These are phyloP conservation scores for Blastobotrys americana DNA, from an alignment of 805 yeast genomes.

Conservation along the genomic window DNA sequence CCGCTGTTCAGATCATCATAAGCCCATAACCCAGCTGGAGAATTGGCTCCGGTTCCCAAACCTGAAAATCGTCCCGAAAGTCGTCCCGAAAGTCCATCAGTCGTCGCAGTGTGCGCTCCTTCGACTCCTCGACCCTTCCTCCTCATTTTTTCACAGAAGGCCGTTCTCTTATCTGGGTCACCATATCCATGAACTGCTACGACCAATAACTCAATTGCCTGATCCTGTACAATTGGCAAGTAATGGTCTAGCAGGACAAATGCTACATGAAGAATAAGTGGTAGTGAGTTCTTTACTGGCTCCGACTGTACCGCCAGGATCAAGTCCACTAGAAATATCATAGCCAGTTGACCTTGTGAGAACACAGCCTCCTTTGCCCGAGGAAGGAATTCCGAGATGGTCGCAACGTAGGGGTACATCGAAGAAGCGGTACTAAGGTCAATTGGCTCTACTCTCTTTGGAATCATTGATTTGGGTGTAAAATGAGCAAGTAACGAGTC, in stretches of 20 bases:
- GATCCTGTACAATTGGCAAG: constrained; percentile 71
- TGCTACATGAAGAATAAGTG: constrained; percentile 70
- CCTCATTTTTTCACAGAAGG: constrained; percentile 52
- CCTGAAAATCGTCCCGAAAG: background rate
- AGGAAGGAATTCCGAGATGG: constrained; percentile 51
- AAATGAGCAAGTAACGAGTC: constrained; percentile 63
- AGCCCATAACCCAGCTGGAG: constrained; percentile 48
- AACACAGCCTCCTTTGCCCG: constrained; percentile 66
- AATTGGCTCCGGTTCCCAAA: constrained; percentile 7
- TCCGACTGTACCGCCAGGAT: constrained; percentile 56
- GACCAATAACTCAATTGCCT: constrained; percentile 68
- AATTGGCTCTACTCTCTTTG: constrained; percentile 41
- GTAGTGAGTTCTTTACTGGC: constrained; percentile 50
- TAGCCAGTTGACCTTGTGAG: constrained; percentile 79
- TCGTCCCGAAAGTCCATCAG: background rate
- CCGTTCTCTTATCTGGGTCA: constrained; percentile 44
- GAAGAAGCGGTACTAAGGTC: constrained; percentile 31
- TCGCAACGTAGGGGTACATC: constrained; percentile 68
- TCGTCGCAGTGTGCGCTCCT: background rate
- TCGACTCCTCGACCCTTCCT: constrained; percentile 17
- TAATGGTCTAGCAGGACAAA: constrained; percentile 85
- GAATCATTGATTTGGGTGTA: constrained; percentile 87
- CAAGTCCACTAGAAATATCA: constrained; percentile 77
- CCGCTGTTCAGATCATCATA: constrained; percentile 79
- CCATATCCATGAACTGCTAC: constrained; percentile 54